These are phyloP conservation scores for Grammothele lineata DNA, from an alignment of 768 basidiomycete genomes.

Conservation along the genomic window DNA sequence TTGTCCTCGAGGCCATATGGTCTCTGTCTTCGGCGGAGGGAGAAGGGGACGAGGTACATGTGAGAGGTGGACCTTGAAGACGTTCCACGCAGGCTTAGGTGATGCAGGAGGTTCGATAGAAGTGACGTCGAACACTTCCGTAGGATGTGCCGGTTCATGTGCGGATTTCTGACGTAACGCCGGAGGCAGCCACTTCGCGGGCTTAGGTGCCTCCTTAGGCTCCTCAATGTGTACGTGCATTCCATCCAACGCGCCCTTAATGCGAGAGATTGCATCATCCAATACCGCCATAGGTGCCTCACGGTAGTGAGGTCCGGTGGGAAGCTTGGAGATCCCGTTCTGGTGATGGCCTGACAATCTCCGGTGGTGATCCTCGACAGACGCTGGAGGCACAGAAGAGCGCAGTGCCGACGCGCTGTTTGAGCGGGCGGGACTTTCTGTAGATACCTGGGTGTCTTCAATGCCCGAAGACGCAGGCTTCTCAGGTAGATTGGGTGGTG, in stretches of 20 bases:
- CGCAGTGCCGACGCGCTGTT: too few relatives aligned
- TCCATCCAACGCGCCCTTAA: constrained; percentile 72
- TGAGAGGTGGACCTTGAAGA: constrained; percentile 33
- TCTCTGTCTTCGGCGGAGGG: constrained; percentile 44
- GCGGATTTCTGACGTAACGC: constrained; percentile 17
- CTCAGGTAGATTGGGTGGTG: not conserved
- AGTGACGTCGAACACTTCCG: constrained; percentile 25
- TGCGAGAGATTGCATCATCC: constrained; percentile 81
- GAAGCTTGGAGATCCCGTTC: constrained; percentile 18
- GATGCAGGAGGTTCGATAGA: constrained; percentile 21
- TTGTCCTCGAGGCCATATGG: constrained; percentile 38
- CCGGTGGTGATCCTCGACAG: constrained; percentile 8
- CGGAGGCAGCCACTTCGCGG: constrained; percentile 26
- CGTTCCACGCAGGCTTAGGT: constrained; percentile 24
- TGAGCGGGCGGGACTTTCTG: too few relatives aligned
- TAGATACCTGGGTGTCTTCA: too few relatives aligned
- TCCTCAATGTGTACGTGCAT: constrained; percentile 48
- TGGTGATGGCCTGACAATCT: constrained; percentile 5
- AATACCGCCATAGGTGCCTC: constrained; percentile 67
- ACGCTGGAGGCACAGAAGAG: not conserved
- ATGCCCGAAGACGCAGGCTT: not conserved
- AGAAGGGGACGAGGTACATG: constrained; percentile 37
- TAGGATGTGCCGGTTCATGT: constrained; percentile 6
- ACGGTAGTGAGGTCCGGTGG: constrained; percentile 31
- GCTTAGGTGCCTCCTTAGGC: constrained; percentile 19